Percentiles rank a stretch among this genome's conserved stretches.
Conservation (phyloP, 257 asterid species). For the Verbascum thapsus region DNA sequence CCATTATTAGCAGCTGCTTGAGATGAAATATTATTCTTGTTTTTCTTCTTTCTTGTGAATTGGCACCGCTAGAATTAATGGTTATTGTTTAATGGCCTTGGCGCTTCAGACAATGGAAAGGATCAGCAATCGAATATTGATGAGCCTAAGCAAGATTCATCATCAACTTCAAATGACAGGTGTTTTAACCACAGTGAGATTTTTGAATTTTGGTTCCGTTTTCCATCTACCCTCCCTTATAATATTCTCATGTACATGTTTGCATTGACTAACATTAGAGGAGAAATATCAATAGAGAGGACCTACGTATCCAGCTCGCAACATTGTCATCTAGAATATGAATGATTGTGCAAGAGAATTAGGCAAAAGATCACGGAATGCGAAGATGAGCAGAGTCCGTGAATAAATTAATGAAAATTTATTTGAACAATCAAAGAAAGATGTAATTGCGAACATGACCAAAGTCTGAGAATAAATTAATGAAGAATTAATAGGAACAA, state of each 20-base stretch:
- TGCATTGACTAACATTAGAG: slow-evolving; percentile 2
- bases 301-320: slow-evolving; percentile 19
- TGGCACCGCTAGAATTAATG: slow-evolving; percentile 15
- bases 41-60: slow-evolving; percentile 23
- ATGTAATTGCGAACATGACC: no score
- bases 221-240: not conserved
- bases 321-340: slow-evolving; percentile 9
- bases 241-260: slow-evolving; percentile 17
- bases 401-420: not conserved
- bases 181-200: slow-evolving; percentile 38
- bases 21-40: slow-evolving; percentile 20
- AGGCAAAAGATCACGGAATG: slow-evolving; percentile 11
- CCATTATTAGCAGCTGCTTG: slow-evolving; percentile 18
- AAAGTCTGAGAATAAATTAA: no score
- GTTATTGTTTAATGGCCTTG: slow-evolving; percentile 27
- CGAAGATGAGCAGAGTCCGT: slow-evolving; percentile 16
- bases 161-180: slow-evolving; percentile 70
- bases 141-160: slow-evolving; percentile 48
- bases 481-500: no score
- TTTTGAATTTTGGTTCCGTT: slow-evolving; percentile 22
- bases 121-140: slow-evolving; percentile 53
- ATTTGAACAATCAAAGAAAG: slow-evolving; percentile 14
- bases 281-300: not conserved
- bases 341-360: not conserved
- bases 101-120: slow-evolving; percentile 69